Base-by-base conservation (phyloP, 1,284 basidiomycete genomes). In the Apiotrichum gracile region DNA sequence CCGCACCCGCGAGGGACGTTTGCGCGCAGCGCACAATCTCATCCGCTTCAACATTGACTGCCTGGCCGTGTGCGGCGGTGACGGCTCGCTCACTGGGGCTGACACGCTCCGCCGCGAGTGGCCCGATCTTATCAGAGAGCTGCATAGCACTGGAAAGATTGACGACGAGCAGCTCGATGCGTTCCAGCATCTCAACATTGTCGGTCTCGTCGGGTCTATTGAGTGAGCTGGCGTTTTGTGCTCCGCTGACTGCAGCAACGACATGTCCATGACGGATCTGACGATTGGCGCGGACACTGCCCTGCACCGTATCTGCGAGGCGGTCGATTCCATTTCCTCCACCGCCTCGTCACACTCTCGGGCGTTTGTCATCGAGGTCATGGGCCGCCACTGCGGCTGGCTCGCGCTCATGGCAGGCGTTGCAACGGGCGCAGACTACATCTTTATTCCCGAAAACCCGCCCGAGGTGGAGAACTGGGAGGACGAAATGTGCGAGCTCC, bases 341-440 rank as follows among this genome's bases (percentile, higher is more conserved):
- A 98, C 94, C 1, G 94, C 94, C 13, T 84, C 84, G 53, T 94
- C 91, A 49, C 94, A 99, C 75, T 96, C 91, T 16, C 84, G 96
- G 61, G 96, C 96, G 0, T 99, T 99, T 74, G 94, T 98, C 46
- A 82, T 99, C 31, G 96, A 98, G 72, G 94, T 98, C 57, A 99
- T 98, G 96, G 96, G 96, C 24, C 80, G 94, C 45, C 90, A 97
- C 70, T 98, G 96, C 71, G 96, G 96, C 31, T 98, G 93, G 96
- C 81, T 98, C 26, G 92, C 94, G 1, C 78, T 97, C 37, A 82
- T 93, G 73, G 93, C 93, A 7, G 92, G 88, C 60, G 86, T 97
- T 44, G 89, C 88, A 55, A 87, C 87, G 25, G 96, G 94, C 21
- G 94, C 93, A 42, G 94, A 99, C 71, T 97, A 93, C 72, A 83